Conservation (phyloP, 2,329 filamentous ascomycete genomes). For the Apiospora phragmitis region DNA sequence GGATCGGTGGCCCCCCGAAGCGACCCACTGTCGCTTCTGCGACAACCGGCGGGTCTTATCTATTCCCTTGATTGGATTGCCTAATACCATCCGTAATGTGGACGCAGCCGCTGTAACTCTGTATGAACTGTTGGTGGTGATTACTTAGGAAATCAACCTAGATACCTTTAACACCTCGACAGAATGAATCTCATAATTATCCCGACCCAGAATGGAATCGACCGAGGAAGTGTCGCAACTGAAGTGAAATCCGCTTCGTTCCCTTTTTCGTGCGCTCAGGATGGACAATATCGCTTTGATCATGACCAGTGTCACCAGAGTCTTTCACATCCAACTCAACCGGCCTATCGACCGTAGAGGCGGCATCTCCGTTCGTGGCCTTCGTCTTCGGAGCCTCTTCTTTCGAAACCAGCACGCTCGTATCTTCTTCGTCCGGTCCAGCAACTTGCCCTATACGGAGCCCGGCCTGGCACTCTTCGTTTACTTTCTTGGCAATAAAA, state of each 20-base stretch:
- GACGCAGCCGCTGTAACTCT: no score
- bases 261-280: background rate
- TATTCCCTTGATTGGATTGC: background rate
- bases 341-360: background rate
- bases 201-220: background rate
- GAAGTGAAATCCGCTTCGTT: background rate
- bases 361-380: background rate
- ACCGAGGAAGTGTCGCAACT: background rate
- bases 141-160: no score
- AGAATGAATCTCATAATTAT: background rate
- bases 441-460: background rate
- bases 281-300: background rate
- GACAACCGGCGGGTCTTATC: background rate
- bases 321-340: background rate
- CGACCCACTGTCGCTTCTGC: background rate
- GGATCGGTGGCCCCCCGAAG: background rate
- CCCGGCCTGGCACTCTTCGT: background rate
- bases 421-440: background rate
- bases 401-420: background rate
- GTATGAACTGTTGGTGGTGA: background rate
- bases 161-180: no score
- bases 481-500: background rate
- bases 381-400: no score
- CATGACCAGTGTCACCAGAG: background rate
- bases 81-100: background rate